Percentiles rank a stretch among this genome's conserved stretches.
Conservation (phyloP, 352 stramenopile genomes). For the Plasmopara muralis region DNA sequence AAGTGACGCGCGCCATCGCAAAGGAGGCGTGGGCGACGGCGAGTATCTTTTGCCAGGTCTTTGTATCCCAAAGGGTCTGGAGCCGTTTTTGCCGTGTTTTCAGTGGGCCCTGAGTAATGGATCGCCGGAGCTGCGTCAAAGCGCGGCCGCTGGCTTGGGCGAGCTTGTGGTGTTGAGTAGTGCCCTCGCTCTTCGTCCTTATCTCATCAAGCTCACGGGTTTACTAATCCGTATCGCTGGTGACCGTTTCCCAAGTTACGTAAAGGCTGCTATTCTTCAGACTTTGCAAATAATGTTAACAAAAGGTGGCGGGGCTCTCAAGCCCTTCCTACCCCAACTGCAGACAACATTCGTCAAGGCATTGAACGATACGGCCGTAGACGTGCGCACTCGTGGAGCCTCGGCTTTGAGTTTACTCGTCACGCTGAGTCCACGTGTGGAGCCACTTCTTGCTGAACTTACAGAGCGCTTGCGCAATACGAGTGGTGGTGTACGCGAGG, state of each 20-base stretch:
- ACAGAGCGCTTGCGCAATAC: constrained; percentile 69
- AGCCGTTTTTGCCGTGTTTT: constrained; percentile 97
- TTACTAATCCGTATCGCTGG: constrained; percentile 98
- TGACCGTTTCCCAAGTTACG: constrained; percentile 95
- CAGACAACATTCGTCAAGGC: constrained; percentile 99
- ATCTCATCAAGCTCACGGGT: constrained; percentile 97
- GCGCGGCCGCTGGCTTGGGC: constrained; percentile 91
- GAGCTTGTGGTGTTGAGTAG: constrained; percentile 95
- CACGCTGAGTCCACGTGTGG: constrained; percentile 90
- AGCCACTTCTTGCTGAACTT: constrained; percentile 95
- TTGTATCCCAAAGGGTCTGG: constrained; percentile 85
- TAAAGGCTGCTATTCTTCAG: constrained; percentile 98
- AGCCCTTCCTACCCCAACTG: constrained; percentile 99
- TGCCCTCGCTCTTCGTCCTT: constrained; percentile 84
- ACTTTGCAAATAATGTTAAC: constrained; percentile 94
- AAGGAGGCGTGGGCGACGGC: constrained; percentile 79
- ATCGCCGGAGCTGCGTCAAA: constrained; percentile 79
- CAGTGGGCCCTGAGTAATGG: constrained; percentile 97
- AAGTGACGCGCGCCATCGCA: constrained; percentile 91
- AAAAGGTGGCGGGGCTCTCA: constrained; percentile 95
- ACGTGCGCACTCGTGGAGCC: constrained; percentile 89
- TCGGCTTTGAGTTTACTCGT: constrained; percentile 92
- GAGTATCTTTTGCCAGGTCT: constrained; percentile 77
- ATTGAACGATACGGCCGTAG: constrained; percentile 93
- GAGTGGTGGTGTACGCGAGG: constrained; percentile 61